Base-by-base conservation (phyloP, 2,329 filamentous ascomycete species). In the Nemania abortiva region DNA sequence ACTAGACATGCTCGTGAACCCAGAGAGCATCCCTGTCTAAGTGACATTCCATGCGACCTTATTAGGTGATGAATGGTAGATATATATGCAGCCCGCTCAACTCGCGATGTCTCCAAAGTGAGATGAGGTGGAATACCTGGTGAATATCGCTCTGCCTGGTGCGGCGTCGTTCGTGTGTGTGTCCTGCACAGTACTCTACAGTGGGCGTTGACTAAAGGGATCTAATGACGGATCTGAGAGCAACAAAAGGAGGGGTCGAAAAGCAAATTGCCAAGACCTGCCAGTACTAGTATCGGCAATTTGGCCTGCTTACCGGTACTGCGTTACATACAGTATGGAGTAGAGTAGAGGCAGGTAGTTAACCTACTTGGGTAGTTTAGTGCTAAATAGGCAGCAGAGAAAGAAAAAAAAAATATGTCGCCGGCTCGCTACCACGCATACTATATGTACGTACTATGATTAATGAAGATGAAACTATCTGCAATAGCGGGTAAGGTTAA, bases 381-480 rank as follows among this genome's bases (percentile, higher is more conserved):
- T 42, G 13, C 9, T 42, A 42, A 42, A 56, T 39, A 64, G 53
- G 62, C 55, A 58, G 45, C 54, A 58, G 42, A n/a, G 6, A 37
- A 37, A 57, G 5, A 64, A 58, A 29, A n/a, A 22, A 37, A 27
- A 50, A 5, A 57, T 49, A 6, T 18, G 27, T 39, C 15, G 52
- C 53, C 57, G 52, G 52, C 61, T 57, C 15, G 29, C 10, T 34
- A 20, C 62, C 47, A 37, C 29, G 59, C n/a, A 54, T 31, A 22
- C 9, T 29, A 39, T 6, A 15, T 20, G 24, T 49, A 56, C 15
- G 10, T 7, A 6, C 15, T 11, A 49, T 24, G 59, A 50, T 42
- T 47, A 68, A 65, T 65, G 34, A 69, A 62, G 34, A 65, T 69
- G 57, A 62, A 69, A 69, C 62, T 34, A 37, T 20, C 27, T 45